These are phyloP conservation scores for Globisporangium perplexum DNA, from an alignment of 352 stramenopile species.

Conservation along the genomic window DNA sequence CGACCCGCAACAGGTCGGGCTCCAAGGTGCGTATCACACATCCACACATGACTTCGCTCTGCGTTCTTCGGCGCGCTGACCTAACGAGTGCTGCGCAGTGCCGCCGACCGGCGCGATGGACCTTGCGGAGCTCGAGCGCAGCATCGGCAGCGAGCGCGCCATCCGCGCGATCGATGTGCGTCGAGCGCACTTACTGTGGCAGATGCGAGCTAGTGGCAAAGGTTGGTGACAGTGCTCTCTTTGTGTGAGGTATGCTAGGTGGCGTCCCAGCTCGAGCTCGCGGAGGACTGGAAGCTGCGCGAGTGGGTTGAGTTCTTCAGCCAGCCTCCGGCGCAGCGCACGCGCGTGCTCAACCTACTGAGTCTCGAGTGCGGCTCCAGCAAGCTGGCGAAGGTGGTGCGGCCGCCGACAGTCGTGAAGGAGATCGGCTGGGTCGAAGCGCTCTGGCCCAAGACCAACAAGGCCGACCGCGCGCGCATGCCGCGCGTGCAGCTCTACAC, in stretches of 20 bases:
- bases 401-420: constrained; percentile 23
- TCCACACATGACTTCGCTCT: too few relatives aligned
- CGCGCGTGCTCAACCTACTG: constrained; percentile 27
- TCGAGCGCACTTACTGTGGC: neutral
- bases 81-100: neutral
- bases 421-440: constrained; percentile 42
- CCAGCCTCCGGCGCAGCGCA: constrained; percentile 9
- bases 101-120: constrained; percentile 10
- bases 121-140: constrained; percentile 10
- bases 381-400: constrained; percentile 20
- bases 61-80: too few relatives aligned
- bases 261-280: constrained; percentile 25
- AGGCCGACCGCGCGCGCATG: constrained; percentile 12
- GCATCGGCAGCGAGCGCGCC: constrained; percentile 21
- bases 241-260: constrained; percentile 9
- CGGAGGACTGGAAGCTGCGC: constrained; percentile 21
- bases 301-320: constrained; percentile 36
- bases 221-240: neutral
- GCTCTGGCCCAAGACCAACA: constrained; percentile 18
- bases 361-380: constrained; percentile 34
- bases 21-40: constrained; percentile 17
- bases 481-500: constrained; percentile 30
- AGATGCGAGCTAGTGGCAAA: too few relatives aligned
- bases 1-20: constrained; percentile 18
- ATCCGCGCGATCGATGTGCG: constrained; percentile 31